A percentile compares a stretch with the other conserved stretches of the same genome.
phyloP scores from a whole-genome alignment of 1,284 basidiomycete genomes.

The Boletus semigastroideus region DNA sequence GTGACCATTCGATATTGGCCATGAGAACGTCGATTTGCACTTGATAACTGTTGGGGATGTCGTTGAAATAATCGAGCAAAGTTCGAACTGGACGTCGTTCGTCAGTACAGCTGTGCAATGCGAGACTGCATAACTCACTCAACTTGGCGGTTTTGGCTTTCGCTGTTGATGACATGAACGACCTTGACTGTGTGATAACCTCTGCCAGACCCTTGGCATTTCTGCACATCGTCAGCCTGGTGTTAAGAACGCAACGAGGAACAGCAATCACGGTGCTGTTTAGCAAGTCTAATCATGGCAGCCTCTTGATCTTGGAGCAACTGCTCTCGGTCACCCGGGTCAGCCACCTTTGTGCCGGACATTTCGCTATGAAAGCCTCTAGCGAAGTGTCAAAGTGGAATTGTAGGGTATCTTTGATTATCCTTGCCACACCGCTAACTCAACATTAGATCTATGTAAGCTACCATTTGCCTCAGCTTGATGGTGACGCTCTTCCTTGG shows the following conservation, averaged over 20 bases:
- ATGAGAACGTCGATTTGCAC: constrained; percentile 86
- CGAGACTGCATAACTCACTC: constrained; percentile 51
- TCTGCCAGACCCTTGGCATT: constrained; percentile 86
- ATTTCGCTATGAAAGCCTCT: too few relatives aligned
- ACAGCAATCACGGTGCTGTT: constrained; percentile 76
- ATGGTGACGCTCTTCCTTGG: constrained; percentile 24
- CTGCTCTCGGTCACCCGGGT: constrained; percentile 46
- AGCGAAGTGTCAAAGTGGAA: too few relatives aligned
- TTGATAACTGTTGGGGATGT: constrained; percentile 73
- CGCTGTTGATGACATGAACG: constrained; percentile 92
- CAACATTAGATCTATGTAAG: constrained; percentile 1
- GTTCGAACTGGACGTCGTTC: constrained; percentile 69
- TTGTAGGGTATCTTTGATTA: too few relatives aligned
- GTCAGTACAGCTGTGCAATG: neutral
- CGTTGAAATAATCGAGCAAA: constrained; percentile 85
- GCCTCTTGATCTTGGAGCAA: constrained; percentile 80
- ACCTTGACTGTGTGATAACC: constrained; percentile 83
- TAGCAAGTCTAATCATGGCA: constrained; percentile 85
- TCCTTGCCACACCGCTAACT: neutral
- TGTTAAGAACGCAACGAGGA: neutral
- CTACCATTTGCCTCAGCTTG: constrained; percentile 7
- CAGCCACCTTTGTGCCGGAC: too few relatives aligned
- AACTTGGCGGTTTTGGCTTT: constrained; percentile 99
- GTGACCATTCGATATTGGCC: constrained; percentile 95
- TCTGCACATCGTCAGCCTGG: constrained; percentile 39